A percentile compares a stretch with the other conserved stretches of the same genome.
Conservation (phyloP, 176 grass and related monocot species). For the Paspalum notatum region DNA sequence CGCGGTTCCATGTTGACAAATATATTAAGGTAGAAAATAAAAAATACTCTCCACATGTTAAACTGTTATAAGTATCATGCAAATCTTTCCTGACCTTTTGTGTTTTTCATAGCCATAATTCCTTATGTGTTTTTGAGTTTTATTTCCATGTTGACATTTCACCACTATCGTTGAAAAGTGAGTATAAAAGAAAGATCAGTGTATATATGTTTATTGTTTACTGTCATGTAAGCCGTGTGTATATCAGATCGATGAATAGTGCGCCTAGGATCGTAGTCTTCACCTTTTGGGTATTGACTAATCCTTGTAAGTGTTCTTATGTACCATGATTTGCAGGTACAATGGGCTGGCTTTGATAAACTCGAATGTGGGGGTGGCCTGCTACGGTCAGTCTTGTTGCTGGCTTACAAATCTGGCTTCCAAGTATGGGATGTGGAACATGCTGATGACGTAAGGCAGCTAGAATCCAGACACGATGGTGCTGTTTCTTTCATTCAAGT, state of each 20-base stretch:
- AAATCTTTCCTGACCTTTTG: background rate
- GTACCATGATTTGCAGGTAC: slow-evolving; percentile 57
- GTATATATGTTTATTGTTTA: background rate
- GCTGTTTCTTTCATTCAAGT: slow-evolving; percentile 87
- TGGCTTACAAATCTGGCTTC: slow-evolving; percentile 88
- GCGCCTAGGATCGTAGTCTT: background rate
- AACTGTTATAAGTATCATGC: slow-evolving; percentile 1
- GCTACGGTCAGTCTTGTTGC: slow-evolving; percentile 64
- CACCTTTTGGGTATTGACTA: slow-evolving; percentile 15
- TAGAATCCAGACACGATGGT: slow-evolving; percentile 78
- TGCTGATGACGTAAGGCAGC: slow-evolving; percentile 84
- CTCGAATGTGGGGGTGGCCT: slow-evolving; percentile 60
- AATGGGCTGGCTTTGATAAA: slow-evolving; percentile 97
- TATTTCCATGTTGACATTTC: background rate
- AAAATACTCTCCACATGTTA: background rate
- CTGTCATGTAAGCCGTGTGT: background rate
- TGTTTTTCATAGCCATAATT: slow-evolving; percentile 1
- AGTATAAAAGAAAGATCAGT: background rate
- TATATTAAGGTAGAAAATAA: slow-evolving; percentile 1
- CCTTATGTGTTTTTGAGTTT: slow-evolving; percentile 6
- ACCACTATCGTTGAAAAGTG: background rate
- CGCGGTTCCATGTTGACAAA: background rate
- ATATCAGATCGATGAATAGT: slow-evolving; percentile 6
- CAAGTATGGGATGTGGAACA: slow-evolving; percentile 99
- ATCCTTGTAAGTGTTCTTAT: slow-evolving; percentile 19